These are phyloP conservation scores for Ilex asprella DNA, from an alignment of 257 asterid genomes.

Conservation along the genomic window DNA sequence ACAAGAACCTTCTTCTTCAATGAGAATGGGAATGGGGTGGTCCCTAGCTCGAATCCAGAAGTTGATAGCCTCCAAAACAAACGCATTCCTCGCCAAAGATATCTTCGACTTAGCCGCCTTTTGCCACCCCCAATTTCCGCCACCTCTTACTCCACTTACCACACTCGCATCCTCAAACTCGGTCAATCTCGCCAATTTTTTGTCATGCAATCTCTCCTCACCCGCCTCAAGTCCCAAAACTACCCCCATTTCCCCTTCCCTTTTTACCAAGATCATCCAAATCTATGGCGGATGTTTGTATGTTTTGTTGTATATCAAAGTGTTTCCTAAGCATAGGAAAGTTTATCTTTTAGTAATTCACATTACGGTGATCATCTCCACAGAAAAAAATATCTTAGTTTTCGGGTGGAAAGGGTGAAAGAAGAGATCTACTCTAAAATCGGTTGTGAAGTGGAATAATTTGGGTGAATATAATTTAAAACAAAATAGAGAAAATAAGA, in stretches of 20 bases:
- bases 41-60: slow-evolving; percentile 67
- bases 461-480: no score
- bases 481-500: no score
- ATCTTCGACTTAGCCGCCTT: slow-evolving; percentile 82
- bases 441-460: no score
- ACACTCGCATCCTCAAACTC: slow-evolving; percentile 69
- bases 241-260: slow-evolving; percentile 54
- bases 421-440: no score
- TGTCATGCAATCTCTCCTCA: slow-evolving; percentile 52
- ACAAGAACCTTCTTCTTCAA: slow-evolving; percentile 4
- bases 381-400: no score
- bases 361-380: no score
- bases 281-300: no score
- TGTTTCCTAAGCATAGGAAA: no score
- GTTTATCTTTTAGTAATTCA: no score
- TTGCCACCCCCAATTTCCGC: slow-evolving; percentile 53
- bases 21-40: slow-evolving; percentile 20
- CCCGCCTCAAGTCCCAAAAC: slow-evolving; percentile 45
- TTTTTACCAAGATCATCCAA: slow-evolving; percentile 66
- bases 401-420: no score
- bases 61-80: slow-evolving; percentile 61
- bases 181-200: slow-evolving; percentile 65
- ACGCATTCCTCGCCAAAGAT: slow-evolving; percentile 85
- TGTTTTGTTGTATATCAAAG: no score
- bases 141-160: slow-evolving; percentile 61